Conservation (phyloP, 768 basidiomycete genomes). For the Clathrus columnatus region DNA sequence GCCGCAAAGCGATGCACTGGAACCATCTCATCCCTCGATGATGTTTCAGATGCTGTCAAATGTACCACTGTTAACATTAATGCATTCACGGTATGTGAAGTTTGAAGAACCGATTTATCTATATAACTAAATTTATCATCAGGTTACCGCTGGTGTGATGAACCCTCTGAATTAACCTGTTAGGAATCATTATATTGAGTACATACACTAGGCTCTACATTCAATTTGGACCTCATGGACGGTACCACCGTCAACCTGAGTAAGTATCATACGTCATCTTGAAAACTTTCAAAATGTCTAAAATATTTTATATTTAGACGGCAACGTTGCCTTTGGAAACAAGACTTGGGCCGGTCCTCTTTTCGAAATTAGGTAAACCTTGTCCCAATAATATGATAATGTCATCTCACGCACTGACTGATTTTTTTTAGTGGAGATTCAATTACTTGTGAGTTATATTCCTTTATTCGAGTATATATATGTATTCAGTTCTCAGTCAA, state of each 20-base stretch:
- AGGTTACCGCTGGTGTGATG: constrained; percentile 6
- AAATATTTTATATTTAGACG: constrained; percentile 30
- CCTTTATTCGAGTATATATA: not conserved
- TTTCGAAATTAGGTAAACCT: constrained; percentile 31
- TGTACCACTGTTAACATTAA: constrained; percentile 54
- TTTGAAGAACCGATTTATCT: not conserved
- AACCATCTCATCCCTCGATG: constrained; percentile 44
- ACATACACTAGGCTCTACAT: constrained; percentile 37
- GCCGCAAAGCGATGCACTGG: constrained; percentile 26
- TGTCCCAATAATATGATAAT: not conserved
- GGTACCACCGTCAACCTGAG: constrained; percentile 53
- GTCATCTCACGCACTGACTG: not conserved
- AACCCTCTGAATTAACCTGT: not conserved
- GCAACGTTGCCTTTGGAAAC: constrained; percentile 50
- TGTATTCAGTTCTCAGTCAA: constrained; percentile 17
- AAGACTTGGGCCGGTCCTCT: constrained; percentile 45
- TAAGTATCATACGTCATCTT: constrained; percentile 22
- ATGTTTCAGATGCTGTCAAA: constrained; percentile 41
- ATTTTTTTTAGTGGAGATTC: constrained; percentile 24
- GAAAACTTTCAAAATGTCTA: not conserved
- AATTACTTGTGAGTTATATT: constrained; percentile 35
- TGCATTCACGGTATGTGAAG: constrained; percentile 37
- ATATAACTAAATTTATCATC: not conserved
- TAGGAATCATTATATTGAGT: constrained; percentile 8
- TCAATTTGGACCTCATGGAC: constrained; percentile 36